A percentile compares a stretch with the other conserved stretches of the same genome.
Conservation (phyloP, 495 filamentous ascomycete species). For the Margaritispora aquatica region DNA sequence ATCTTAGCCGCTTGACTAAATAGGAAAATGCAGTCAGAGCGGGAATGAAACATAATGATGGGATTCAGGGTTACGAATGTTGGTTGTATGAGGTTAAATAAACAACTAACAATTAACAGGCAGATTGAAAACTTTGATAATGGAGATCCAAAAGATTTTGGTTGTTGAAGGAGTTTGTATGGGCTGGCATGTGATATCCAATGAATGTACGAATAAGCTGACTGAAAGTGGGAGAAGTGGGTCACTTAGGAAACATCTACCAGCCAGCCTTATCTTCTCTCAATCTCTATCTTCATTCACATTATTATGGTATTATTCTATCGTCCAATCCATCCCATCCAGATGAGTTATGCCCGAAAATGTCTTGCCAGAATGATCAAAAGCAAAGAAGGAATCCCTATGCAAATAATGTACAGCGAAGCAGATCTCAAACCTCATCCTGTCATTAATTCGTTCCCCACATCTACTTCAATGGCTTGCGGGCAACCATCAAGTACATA, state of each 20-base stretch:
- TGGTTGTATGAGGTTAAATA: too few relatives aligned
- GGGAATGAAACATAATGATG: too few relatives aligned
- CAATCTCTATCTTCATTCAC: neutral
- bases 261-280: neutral
- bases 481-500: slow-evolving; percentile 97
- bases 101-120: too few relatives aligned
- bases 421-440: neutral
- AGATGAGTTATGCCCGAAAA: neutral
- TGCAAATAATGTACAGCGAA: neutral
- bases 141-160: too few relatives aligned
- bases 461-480: slow-evolving; percentile 56
- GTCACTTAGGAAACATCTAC: neutral
- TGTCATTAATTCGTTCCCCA: neutral
- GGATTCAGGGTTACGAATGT: too few relatives aligned
- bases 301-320: neutral
- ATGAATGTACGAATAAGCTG: neutral
- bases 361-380: neutral
- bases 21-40: neutral
- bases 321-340: neutral
- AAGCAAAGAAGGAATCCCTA: neutral
- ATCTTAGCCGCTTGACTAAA: neutral
- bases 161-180: too few relatives aligned
- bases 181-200: too few relatives aligned
- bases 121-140: too few relatives aligned
- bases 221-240: neutral